Conservation (phyloP, 2,329 filamentous ascomycete species). For the Cryoendolithus antarcticus region DNA sequence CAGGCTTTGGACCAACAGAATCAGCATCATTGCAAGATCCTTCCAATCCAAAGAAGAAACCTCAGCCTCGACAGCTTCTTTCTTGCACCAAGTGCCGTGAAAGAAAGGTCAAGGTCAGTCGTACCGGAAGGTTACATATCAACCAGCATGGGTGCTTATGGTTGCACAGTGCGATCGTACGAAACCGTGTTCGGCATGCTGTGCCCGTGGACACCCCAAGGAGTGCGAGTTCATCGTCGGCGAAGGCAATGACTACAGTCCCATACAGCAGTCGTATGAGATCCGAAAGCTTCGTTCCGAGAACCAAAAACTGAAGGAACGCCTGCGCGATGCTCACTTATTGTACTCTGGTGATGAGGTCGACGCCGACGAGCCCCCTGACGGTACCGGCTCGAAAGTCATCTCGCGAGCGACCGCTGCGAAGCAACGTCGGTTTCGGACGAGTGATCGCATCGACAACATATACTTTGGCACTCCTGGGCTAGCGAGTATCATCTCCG, state of each 20-base stretch:
- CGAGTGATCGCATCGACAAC: slow-evolving; percentile 30
- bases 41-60: slow-evolving; percentile 22
- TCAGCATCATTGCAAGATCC: slow-evolving; percentile 11
- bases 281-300: slow-evolving; percentile 34
- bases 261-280: slow-evolving; percentile 37
- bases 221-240: slow-evolving; percentile 35
- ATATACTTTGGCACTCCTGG: slow-evolving; percentile 40
- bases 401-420: slow-evolving; percentile 13
- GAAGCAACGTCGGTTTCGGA: slow-evolving; percentile 24
- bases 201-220: slow-evolving; percentile 34
- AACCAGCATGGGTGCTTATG: slow-evolving; percentile 5
- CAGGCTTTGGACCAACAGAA: slow-evolving; percentile 15
- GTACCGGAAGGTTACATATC: slow-evolving; percentile 1
- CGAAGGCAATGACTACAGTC: slow-evolving; percentile 34
- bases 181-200: slow-evolving; percentile 38
- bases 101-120: slow-evolving; percentile 35
- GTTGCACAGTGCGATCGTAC: slow-evolving; percentile 33
- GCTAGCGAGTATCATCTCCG: slow-evolving; percentile 33
- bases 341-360: slow-evolving; percentile 25
- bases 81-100: slow-evolving; percentile 39
- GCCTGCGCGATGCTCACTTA: slow-evolving; percentile 23
- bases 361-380: slow-evolving; percentile 21
- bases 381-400: slow-evolving; percentile 14
- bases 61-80: slow-evolving; percentile 32
- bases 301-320: slow-evolving; percentile 33